Evolutionary conservation across 2,329 filamentous ascomycete genomes (phyloP), one percentile per base, ranked within the genome.

Genomic region (Monilinia fructigena): DNA sequence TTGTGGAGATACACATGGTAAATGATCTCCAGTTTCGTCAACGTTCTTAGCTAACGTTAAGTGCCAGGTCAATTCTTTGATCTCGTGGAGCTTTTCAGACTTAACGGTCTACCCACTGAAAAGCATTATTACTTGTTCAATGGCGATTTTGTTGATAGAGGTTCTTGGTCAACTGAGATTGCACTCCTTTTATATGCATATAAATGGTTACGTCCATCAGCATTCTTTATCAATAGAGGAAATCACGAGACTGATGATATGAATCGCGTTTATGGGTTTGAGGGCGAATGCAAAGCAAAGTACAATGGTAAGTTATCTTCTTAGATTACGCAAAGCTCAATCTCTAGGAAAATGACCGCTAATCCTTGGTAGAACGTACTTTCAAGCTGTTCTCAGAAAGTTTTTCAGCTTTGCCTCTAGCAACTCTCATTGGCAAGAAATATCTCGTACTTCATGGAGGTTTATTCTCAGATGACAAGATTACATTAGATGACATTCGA

Each of bases 221-320:
- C 83, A 65, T 94, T 99, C 83, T 98, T 96, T 86, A 82, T 99
- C 70, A 99, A 99, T 83, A 88, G 95, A 69, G 95, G 95, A 73
- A 99, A 99, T 80, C 95, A 99, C 80, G 95, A 99, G 81, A 98
- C 95, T 59, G 94, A 98, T 77, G 94, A 97, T 79, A 99, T 99
- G 95, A 99, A 99, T 83, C 88, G 92, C 72, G 93, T 95, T 64
- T 99, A 99, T 77, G 95, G 95, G 23, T 99, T 99, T 75, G 95
- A 99, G 79, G 95, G 95, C 76, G 95, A 99, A 78, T 98, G 95
- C 83, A 95, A 94, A 79, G 92, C 92, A 73, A 99, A 99, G 81
- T 99, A 99, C 80, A 97, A 92, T 77, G 95, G 74, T 75, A 68
- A 97, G 79, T 42, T 89, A 82, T 81, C 42, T n/a, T 28, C 38